Percentiles rank a stretch among this genome's conserved stretches.
phyloP scores from a whole-genome alignment of 2,329 filamentous ascomycete genomes.

The Phyllosticta citrichinensis region DNA sequence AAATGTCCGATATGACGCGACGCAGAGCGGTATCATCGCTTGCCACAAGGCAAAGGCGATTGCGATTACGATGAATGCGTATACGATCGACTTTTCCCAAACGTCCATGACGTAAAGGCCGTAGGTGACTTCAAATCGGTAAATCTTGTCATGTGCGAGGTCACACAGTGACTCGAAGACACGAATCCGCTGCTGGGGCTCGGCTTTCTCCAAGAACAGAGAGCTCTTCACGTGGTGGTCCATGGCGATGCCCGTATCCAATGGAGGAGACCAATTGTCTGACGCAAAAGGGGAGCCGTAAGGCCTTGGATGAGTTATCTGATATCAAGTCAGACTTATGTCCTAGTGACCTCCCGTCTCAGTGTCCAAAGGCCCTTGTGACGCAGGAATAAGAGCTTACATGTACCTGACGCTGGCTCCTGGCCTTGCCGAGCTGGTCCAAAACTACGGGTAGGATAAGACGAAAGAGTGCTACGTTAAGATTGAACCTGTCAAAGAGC shows the following conservation, averaged over 20 bases:
- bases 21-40: neutral
- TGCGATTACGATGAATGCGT: constrained; percentile 1
- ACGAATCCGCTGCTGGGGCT: neutral
- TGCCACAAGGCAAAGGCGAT: constrained; percentile 1
- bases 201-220: neutral
- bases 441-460: neutral
- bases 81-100: constrained; percentile 9
- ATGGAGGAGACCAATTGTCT: neutral
- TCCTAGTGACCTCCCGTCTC: neutral
- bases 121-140: constrained; percentile 30
- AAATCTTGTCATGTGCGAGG: constrained; percentile 9
- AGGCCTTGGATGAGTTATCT: neutral
- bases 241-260: neutral
- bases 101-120: constrained; percentile 12
- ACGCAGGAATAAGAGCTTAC: neutral
- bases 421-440: neutral
- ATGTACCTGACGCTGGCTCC: neutral
- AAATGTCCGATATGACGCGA: neutral
- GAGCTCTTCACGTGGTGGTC: neutral
- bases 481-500: neutral
- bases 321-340: neutral
- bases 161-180: neutral
- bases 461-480: neutral
- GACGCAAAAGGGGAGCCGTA: neutral
- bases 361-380: no score